phyloP scores from a whole-genome alignment of 306 rosid genomes.

The Fragaria nilgerrensis region DNA sequence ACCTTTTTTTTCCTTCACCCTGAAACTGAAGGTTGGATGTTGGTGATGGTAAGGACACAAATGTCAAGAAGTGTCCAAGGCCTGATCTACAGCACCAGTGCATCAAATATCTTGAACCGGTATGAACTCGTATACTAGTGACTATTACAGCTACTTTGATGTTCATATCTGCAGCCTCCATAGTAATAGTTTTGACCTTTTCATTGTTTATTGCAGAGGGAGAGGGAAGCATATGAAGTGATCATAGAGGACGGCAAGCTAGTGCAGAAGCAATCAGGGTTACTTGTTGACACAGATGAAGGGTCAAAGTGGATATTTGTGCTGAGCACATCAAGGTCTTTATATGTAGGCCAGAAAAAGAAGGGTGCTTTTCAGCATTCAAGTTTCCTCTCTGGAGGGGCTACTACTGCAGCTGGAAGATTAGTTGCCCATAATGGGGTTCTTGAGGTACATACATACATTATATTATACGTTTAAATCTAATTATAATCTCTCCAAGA shows the following conservation, averaged over 20 bases:
- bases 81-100: conserved; percentile 34
- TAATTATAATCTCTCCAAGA: background rate
- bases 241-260: conserved; percentile 38
- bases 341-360: conserved; percentile 50
- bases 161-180: background rate
- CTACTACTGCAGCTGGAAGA: conserved; percentile 52
- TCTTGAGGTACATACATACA: conserved; percentile 35
- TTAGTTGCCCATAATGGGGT: conserved; percentile 35
- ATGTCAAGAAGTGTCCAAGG: conserved; percentile 38
- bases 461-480: background rate
- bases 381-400: conserved; percentile 50
- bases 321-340: conserved; percentile 48
- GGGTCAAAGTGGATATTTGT: conserved; percentile 57
- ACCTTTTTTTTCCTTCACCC: background rate
- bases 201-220: conserved; percentile 30
- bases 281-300: conserved; percentile 32
- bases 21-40: conserved; percentile 48
- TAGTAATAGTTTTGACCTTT: background rate
- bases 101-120: conserved; percentile 51
- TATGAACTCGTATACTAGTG: conserved; percentile 18
- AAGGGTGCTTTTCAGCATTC: conserved; percentile 53
- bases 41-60: conserved; percentile 47
- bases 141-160: background rate
- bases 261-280: conserved; percentile 29
- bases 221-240: conserved; percentile 43